Percentiles rank a stretch among this genome's conserved stretches.
phyloP scores from a whole-genome alignment of 768 basidiomycete species.

The Boletus coccyginus region DNA sequence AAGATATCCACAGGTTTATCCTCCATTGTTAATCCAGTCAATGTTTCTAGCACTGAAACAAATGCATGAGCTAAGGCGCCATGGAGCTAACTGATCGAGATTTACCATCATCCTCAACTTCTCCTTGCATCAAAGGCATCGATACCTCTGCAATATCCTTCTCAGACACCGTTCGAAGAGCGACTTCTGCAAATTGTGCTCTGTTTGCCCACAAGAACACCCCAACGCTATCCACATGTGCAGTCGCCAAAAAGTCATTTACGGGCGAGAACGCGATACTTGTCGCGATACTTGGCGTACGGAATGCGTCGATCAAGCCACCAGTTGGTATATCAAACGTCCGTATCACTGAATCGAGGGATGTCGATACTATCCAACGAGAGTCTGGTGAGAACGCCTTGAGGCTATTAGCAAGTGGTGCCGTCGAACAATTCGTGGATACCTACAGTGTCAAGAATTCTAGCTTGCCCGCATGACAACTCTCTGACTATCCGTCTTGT shows the following conservation, averaged over 20 bases:
- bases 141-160: conserved; percentile 65
- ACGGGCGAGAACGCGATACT: conserved; percentile 92
- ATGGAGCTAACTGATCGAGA: not conserved
- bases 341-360: conserved; percentile 87
- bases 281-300: conserved; percentile 82
- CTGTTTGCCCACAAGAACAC: conserved; percentile 98
- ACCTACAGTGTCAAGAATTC: conserved; percentile 86
- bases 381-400: conserved; percentile 96
- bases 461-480: conserved; percentile 65
- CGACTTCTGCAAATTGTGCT: conserved; percentile 86
- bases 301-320: conserved; percentile 87
- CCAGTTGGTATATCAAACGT: conserved; percentile 97
- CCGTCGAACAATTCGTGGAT: not conserved
- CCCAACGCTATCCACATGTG: conserved; percentile 92
- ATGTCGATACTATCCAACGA: conserved; percentile 86
- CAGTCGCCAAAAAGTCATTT: conserved; percentile 92
- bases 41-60: conserved; percentile 60
- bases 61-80: conserved; percentile 4
- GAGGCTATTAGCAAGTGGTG: conserved; percentile 1
- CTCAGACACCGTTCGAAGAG: conserved; percentile 77
- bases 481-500: conserved; percentile 87
- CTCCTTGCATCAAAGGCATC: conserved; percentile 83
- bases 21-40: conserved; percentile 60
- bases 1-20: conserved; percentile 68
- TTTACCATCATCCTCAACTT: conserved; percentile 76